phyloP scores from a whole-genome alignment of 2,329 filamentous ascomycete species.

The Zymoseptoria passerinii region DNA sequence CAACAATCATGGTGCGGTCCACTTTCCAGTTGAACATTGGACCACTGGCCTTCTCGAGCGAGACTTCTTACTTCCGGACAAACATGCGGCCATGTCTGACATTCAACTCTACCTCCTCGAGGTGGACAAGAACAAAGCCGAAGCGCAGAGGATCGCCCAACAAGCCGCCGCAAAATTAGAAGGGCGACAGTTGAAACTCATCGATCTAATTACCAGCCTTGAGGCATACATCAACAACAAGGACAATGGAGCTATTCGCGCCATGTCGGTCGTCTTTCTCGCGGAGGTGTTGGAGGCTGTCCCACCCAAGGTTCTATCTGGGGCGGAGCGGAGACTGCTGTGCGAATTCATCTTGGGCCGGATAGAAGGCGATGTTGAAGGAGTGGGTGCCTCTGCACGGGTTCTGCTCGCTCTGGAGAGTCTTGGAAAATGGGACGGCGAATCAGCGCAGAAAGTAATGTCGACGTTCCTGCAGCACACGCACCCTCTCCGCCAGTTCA shows the following conservation, averaged over 20 bases:
- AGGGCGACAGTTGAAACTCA: constrained; percentile 50
- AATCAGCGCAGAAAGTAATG: constrained; percentile 46
- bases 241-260: constrained; percentile 51
- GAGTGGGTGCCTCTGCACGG: constrained; percentile 49
- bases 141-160: constrained; percentile 37
- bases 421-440: constrained; percentile 51
- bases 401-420: constrained; percentile 52
- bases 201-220: constrained; percentile 55
- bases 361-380: constrained; percentile 48
- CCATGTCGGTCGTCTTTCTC: constrained; percentile 48
- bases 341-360: constrained; percentile 58
- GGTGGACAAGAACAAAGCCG: constrained; percentile 40
- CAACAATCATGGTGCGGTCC: not conserved
- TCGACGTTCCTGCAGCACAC: constrained; percentile 44
- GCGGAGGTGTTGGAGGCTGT: constrained; percentile 45
- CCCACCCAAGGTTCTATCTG: constrained; percentile 47
- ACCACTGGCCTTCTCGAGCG: not conserved
- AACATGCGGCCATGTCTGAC: constrained; percentile 39
- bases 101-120: constrained; percentile 46
- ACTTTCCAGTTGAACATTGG: not conserved
- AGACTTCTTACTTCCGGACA: not conserved
- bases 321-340: constrained; percentile 53
- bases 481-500: constrained; percentile 52
- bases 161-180: constrained; percentile 45
- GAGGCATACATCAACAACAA: constrained; percentile 58